Conservation (phyloP, 306 rosid genomes). For the Glycine latifolia region DNA sequence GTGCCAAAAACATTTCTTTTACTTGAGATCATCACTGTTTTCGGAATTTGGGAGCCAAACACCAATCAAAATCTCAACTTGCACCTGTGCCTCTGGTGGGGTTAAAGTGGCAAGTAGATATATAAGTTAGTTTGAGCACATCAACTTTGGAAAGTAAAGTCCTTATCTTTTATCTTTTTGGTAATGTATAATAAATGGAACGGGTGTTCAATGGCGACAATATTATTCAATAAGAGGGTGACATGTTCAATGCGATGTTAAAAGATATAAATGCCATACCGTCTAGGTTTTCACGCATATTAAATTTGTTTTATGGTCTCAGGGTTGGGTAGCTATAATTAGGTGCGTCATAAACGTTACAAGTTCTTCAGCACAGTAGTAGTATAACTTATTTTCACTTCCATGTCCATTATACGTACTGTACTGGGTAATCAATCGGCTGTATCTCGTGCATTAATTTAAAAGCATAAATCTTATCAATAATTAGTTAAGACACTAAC, state of each 20-base stretch:
- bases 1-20: constrained; percentile 32
- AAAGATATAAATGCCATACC: neutral
- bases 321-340: neutral
- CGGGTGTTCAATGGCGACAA: neutral
- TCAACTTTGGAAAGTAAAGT: too few species aligned
- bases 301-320: neutral
- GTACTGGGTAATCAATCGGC: neutral
- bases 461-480: too few species aligned
- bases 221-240: neutral
- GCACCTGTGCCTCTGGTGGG: neutral
- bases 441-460: neutral
- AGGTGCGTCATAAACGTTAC: neutral
- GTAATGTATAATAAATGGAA: too few species aligned
- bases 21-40: constrained; percentile 42
- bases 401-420: neutral
- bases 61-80: constrained; percentile 39
- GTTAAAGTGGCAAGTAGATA: neutral
- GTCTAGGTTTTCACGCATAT: neutral
- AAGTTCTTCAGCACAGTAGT: too few species aligned
- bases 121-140: neutral
- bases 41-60: neutral
- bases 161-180: too few species aligned
- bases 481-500: neutral
- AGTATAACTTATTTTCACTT: neutral
- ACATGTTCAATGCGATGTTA: neutral